These are phyloP conservation scores for Mycena epipterygia DNA, from an alignment of 768 basidiomycete genomes.

Conservation along the genomic window DNA sequence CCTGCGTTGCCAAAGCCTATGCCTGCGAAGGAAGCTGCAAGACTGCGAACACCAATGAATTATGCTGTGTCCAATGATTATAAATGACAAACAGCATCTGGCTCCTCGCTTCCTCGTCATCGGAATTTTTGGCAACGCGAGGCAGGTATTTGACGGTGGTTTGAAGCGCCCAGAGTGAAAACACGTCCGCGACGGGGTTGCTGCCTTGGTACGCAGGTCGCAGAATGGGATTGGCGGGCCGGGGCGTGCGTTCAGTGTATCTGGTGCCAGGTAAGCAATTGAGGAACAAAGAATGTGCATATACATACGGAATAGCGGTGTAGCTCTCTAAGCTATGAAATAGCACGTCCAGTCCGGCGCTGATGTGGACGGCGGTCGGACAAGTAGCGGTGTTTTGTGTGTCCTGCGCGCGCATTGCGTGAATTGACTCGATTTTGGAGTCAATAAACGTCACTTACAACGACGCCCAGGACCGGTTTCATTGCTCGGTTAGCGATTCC, in stretches of 20 bases:
- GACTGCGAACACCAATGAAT: slow-evolving; percentile 56
- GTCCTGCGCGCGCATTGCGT: slow-evolving; percentile 64
- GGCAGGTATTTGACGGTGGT: slow-evolving; percentile 93
- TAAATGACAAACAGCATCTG: slow-evolving; percentile 85
- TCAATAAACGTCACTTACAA: slow-evolving; percentile 50
- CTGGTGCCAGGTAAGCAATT: slow-evolving; percentile 50
- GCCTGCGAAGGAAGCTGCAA: slow-evolving; percentile 94
- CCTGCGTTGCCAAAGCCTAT: slow-evolving; percentile 97
- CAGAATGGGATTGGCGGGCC: slow-evolving; percentile 90
- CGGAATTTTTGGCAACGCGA: slow-evolving; percentile 81
- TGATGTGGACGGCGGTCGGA: slow-evolving; percentile 93
- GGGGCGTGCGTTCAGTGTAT: slow-evolving; percentile 91
- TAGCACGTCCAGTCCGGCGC: slow-evolving; percentile 93
- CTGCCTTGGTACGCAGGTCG: slow-evolving; percentile 95
- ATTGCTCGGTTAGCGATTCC: slow-evolving; percentile 94
- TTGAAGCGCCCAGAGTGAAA: slow-evolving; percentile 93
- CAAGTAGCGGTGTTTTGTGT: slow-evolving; percentile 93
- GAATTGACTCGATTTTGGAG: background rate
- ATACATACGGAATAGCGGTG: slow-evolving; percentile 88
- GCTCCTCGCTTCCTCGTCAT: slow-evolving; percentile 85
- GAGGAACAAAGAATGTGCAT: background rate
- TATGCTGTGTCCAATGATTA: background rate
- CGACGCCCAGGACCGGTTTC: slow-evolving; percentile 90
- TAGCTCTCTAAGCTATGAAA: slow-evolving; percentile 98
- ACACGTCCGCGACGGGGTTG: slow-evolving; percentile 96